These are phyloP conservation scores for Dothiorella sarmentorum DNA, from an alignment of 2,329 filamentous ascomycete genomes.

Conservation along the genomic window DNA sequence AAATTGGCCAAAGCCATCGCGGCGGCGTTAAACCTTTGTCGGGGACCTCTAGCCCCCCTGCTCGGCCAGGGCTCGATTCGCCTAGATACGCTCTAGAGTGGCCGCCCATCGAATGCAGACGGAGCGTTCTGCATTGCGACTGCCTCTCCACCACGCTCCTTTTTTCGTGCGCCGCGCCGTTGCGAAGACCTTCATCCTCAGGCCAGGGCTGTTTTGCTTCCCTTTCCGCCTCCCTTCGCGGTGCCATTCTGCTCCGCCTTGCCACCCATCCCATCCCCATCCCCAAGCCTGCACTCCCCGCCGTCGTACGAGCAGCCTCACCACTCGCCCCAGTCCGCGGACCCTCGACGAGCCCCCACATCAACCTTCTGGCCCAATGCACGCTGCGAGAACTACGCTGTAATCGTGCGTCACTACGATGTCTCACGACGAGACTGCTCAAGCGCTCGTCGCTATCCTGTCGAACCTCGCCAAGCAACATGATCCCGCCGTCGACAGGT, in stretches of 20 bases:
- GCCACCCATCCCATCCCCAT: constrained; percentile 9
- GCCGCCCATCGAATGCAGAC: constrained; percentile 9
- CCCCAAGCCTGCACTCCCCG: constrained; percentile 10
- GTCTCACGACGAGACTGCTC: constrained; percentile 34
- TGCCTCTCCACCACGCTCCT: constrained; percentile 17
- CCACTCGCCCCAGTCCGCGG: constrained; percentile 14
- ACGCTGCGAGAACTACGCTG: constrained; percentile 22
- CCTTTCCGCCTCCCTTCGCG: constrained; percentile 7
- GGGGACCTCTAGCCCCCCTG: constrained; percentile 6
- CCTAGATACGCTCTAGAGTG: constrained; percentile 4
- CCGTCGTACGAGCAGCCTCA: constrained; percentile 18
- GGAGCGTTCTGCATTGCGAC: constrained; percentile 17
- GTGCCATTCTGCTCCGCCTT: constrained; percentile 3
- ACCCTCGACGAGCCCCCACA: not conserved
- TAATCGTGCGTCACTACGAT: constrained; percentile 27
- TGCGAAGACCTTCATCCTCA: constrained; percentile 3
- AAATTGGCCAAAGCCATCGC: constrained; percentile 16
- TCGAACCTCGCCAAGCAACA: constrained; percentile 49
- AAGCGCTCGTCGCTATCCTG: constrained; percentile 41
- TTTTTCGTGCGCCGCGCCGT: constrained; percentile 16
- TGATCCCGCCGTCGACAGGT: constrained; percentile 41
- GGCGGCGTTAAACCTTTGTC: constrained; percentile 13
- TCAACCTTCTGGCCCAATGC: constrained; percentile 16
- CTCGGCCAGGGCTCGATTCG: constrained; percentile 11
- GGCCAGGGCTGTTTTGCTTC: constrained; percentile 10